A percentile compares a stretch with the other conserved stretches of the same genome.
Evolutionary conservation across 2,329 filamentous ascomycete genomes (phyloP).

Genomic region (Colletotrichum limetticola): DNA sequence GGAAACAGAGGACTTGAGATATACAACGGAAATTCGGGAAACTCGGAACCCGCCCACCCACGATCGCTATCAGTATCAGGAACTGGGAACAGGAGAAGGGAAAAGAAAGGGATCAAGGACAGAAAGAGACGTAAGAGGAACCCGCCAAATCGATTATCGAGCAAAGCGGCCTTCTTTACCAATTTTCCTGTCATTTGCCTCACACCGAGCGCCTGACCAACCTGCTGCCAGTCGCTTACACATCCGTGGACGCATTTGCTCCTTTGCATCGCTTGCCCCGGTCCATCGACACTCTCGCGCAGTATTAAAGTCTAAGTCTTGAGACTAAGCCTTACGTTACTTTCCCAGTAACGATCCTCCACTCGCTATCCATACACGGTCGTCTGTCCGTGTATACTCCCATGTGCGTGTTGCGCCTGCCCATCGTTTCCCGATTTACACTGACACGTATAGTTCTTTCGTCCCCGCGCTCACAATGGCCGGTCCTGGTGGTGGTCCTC

Average conservation of each 20-base stretch:
- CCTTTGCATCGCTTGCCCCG: conserved; percentile 1
- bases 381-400: conserved; percentile 42
- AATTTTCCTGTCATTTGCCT: conserved; percentile 2
- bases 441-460: conserved; percentile 40
- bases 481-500: conserved; percentile 93
- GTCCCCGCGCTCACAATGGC: conserved; percentile 72
- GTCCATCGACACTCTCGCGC: neutral
- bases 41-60: conserved; percentile 39
- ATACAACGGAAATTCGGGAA: conserved; percentile 11
- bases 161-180: conserved; percentile 18
- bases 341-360: conserved; percentile 26
- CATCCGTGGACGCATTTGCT: conserved; percentile 1
- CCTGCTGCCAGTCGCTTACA: conserved; percentile 26
- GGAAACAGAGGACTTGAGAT: conserved; percentile 21
- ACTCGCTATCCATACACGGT: conserved; percentile 35
- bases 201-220: conserved; percentile 4
- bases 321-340: conserved; percentile 4
- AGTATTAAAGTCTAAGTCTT: conserved; percentile 25
- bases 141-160: conserved; percentile 13
- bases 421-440: neutral
- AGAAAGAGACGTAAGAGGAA: conserved; percentile 35
- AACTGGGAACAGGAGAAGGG: conserved; percentile 21
- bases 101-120: conserved; percentile 32
- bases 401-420: conserved; percentile 40
- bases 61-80: conserved; percentile 51